Evolutionary conservation across 495 filamentous ascomycete species (phyloP).

Genomic region (Chlorociboria aeruginascens): DNA sequence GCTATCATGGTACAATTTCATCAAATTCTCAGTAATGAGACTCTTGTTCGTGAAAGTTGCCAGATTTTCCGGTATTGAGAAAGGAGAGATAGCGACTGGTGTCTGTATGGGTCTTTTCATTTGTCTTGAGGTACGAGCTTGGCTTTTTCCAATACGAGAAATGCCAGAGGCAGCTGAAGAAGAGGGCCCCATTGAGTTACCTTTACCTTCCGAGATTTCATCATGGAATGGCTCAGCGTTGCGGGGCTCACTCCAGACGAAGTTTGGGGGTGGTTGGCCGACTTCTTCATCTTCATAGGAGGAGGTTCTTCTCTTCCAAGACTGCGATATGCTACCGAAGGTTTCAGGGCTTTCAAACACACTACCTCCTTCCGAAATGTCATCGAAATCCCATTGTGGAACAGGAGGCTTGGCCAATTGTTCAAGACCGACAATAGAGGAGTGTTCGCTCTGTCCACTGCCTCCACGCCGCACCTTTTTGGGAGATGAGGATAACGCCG

Average conservation of each 20-base stretch:
- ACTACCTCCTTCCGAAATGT: not conserved
- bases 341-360: slow-evolving; percentile 1
- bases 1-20: slow-evolving; percentile 35
- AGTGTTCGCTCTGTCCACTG: not conserved
- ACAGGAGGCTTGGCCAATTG: not conserved
- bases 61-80: not conserved
- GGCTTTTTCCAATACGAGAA: not conserved
- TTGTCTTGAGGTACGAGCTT: not conserved
- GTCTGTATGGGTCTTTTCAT: not conserved
- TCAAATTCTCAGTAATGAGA: slow-evolving; percentile 24
- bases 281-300: not conserved
- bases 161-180: not conserved
- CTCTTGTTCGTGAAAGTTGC: not conserved
- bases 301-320: not conserved
- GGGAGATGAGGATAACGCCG: not conserved
- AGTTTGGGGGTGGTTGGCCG: not conserved
- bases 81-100: not conserved
- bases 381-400: not conserved
- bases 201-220: slow-evolving; percentile 16
- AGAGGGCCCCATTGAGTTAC: not conserved
- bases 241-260: not conserved
- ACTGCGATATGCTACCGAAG: not conserved
- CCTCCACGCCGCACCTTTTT: not conserved
- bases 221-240: slow-evolving; percentile 2
- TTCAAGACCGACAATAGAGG: not conserved